A percentile compares a stretch with the other conserved stretches of the same genome.
phyloP scores from a whole-genome alignment of 129 eudicot species.

The Centrapalus pauciflorus region DNA sequence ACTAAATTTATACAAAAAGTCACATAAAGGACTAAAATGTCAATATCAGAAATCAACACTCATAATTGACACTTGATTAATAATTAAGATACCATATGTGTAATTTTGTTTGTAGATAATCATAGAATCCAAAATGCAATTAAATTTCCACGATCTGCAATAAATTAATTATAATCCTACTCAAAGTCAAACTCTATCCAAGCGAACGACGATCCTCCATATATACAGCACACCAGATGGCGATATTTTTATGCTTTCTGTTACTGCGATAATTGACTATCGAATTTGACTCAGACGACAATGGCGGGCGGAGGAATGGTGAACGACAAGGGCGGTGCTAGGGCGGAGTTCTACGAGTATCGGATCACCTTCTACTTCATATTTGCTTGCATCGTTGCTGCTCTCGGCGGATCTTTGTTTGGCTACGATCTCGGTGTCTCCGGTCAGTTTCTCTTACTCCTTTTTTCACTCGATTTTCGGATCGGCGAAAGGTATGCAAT shows the following conservation, averaged over 20 bases:
- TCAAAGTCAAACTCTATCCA: background rate
- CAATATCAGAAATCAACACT: background rate
- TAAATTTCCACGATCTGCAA: background rate
- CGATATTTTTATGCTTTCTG: background rate
- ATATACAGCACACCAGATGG: background rate
- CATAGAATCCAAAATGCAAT: background rate
- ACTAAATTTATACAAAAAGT: background rate
- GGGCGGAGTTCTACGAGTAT: slow-evolving; percentile 65
- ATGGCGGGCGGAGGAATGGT: slow-evolving; percentile 88
- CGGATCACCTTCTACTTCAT: slow-evolving; percentile 60
- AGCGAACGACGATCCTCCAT: background rate
- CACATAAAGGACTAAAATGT: background rate
- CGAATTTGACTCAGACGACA: background rate
- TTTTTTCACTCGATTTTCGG: background rate
- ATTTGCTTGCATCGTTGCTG: slow-evolving; percentile 75
- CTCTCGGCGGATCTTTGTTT: slow-evolving; percentile 81
- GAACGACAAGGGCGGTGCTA: slow-evolving; percentile 32
- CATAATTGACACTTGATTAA: background rate
- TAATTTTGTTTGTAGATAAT: slow-evolving; percentile 7
- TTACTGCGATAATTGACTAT: slow-evolving; percentile 1
- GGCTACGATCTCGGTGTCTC: slow-evolving; percentile 97
- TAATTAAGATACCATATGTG: background rate
- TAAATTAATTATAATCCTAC: background rate
- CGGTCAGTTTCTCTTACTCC: slow-evolving; percentile 34
- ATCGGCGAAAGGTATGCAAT: background rate